Conservation (phyloP, 139 green algal genomes). For the Yamagishiella unicocca region DNA sequence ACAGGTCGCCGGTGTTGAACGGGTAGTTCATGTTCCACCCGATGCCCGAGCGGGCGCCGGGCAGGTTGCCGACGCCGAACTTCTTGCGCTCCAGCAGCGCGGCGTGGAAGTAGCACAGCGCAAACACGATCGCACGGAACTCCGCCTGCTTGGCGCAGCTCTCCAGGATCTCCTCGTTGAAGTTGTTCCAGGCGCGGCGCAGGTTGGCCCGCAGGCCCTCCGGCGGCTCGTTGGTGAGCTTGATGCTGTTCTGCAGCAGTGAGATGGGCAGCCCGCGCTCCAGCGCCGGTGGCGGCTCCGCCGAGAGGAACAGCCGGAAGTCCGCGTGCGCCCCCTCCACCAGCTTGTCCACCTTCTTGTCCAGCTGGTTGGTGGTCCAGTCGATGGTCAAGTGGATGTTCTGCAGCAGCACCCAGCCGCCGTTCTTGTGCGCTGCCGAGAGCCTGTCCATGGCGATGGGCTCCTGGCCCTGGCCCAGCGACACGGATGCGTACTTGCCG, state of each 20-base stretch:
- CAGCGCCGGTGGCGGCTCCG: conserved; percentile 88
- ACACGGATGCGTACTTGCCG: conserved; percentile 84
- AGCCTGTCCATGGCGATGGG: conserved; percentile 88
- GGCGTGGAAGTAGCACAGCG: conserved; percentile 94
- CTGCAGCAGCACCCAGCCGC: conserved; percentile 96
- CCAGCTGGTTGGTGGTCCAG: conserved; percentile 87
- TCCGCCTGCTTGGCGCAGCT: conserved; percentile 87
- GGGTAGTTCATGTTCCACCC: conserved; percentile 98
- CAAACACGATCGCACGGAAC: conserved; percentile 90
- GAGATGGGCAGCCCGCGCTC: conserved; percentile 88
- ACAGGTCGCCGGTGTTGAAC: conserved; percentile 93
- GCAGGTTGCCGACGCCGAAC: conserved; percentile 94
- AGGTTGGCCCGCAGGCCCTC: conserved; percentile 88
- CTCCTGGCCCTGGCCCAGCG: conserved; percentile 93
- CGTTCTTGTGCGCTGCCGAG: conserved; percentile 85
- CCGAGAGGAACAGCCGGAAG: conserved; percentile 94
- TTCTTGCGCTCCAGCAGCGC: conserved; percentile 94
- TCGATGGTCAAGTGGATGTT: conserved; percentile 85
- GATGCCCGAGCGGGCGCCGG: conserved; percentile 79
- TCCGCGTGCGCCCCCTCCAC: conserved; percentile 85
- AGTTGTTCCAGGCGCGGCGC: conserved; percentile 84
- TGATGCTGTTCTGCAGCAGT: conserved; percentile 92
- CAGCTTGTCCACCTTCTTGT: conserved; percentile 91
- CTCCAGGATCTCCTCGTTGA: conserved; percentile 92
- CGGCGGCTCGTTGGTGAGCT: conserved; percentile 95